These are phyloP conservation scores for Exophiala phaeomuriformis DNA, from an alignment of 2,329 filamentous ascomycete genomes.

Conservation along the genomic window DNA sequence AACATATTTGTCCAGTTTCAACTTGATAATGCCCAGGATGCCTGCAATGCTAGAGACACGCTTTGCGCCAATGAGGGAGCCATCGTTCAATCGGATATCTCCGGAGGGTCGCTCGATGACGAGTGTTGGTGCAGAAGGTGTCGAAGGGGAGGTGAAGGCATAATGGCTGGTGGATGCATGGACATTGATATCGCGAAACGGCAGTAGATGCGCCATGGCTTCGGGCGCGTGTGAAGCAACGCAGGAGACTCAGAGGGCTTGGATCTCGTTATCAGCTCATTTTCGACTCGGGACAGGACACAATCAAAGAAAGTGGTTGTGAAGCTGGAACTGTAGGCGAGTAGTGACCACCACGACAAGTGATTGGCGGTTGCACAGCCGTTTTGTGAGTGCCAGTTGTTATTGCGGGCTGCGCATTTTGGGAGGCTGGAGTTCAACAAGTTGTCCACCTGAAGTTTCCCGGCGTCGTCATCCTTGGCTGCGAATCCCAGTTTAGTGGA, in stretches of 20 bases:
- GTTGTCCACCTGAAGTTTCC: not conserved
- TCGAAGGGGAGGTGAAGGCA: conserved; percentile 92
- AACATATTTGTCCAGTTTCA: conserved; percentile 94
- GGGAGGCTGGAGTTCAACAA: not conserved
- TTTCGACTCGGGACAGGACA: not conserved
- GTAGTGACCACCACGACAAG: not conserved
- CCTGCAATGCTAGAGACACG: conserved; percentile 90
- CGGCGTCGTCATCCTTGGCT: conserved; percentile 13
- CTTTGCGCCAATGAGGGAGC: conserved; percentile 65
- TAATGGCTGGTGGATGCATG: conserved; percentile 88
- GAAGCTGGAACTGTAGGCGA: not conserved
- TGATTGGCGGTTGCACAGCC: not conserved
- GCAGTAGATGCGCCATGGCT: conserved; percentile 42
- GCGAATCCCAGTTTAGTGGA: not conserved
- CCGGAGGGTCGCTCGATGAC: conserved; percentile 88
- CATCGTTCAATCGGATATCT: conserved; percentile 78
- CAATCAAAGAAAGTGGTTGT: not conserved
- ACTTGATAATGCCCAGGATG: conserved; percentile 86
- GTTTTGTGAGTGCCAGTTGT: not conserved
- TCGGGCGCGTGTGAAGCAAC: not conserved
- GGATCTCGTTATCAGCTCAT: conserved; percentile 4
- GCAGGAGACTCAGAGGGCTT: not conserved
- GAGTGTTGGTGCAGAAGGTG: conserved; percentile 77
- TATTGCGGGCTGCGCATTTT: not conserved
- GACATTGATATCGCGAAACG: conserved; percentile 95